Evolutionary conservation across 169 alveolate genomes (phyloP).

Genomic region (Plasmodium knowlesi): DNA sequence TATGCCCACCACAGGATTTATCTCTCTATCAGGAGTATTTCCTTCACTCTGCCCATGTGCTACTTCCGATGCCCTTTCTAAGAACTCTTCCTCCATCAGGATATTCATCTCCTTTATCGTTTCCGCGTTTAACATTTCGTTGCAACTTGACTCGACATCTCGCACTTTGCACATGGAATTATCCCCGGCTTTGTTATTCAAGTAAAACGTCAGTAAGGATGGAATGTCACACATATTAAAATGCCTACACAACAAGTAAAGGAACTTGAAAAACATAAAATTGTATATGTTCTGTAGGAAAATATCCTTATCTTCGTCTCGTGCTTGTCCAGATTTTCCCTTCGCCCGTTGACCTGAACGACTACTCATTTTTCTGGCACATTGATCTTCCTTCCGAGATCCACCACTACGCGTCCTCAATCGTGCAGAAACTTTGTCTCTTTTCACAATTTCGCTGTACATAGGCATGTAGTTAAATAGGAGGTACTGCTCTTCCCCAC

Average conservation of each 20-base stretch:
- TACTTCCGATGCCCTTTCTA: background rate
- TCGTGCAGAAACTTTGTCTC: background rate
- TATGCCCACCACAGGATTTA: background rate
- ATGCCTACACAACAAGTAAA: slow-evolving; percentile 42
- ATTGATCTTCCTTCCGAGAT: background rate
- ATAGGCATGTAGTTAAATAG: slow-evolving; percentile 72
- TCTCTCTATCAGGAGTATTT: background rate
- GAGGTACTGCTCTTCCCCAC: slow-evolving; percentile 32
- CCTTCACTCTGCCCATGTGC: background rate
- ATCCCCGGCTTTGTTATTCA: slow-evolving; percentile 8
- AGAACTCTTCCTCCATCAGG: background rate
- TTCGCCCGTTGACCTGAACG: background rate
- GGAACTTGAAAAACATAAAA: slow-evolving; percentile 52
- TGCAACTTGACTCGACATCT: background rate
- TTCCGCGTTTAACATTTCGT: background rate
- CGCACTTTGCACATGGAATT: background rate
- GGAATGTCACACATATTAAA: slow-evolving; percentile 28
- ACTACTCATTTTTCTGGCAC: background rate
- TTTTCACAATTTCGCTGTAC: slow-evolving; percentile 31
- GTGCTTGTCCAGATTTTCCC: background rate
- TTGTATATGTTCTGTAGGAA: slow-evolving; percentile 58
- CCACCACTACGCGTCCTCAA: background rate
- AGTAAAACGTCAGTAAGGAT: slow-evolving; percentile 8
- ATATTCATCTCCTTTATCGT: slow-evolving; percentile 4
- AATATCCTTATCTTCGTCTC: slow-evolving; percentile 24